A percentile compares a stretch with the other conserved stretches of the same genome.
Evolutionary conservation across 441 rosid species (phyloP).

Genomic region (Heliophila coronopifolia): DNA sequence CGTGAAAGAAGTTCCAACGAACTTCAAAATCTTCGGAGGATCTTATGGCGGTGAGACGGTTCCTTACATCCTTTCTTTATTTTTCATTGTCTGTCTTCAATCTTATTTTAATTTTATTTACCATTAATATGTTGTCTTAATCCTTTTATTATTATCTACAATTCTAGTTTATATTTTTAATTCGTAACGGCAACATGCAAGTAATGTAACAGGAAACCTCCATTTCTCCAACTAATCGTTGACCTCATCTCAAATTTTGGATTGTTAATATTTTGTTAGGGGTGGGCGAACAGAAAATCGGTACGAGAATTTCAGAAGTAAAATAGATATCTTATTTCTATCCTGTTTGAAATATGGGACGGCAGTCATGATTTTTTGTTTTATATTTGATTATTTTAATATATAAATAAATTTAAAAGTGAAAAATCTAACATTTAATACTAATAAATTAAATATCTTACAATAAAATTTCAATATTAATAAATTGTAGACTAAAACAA

Average conservation of each 20-base stretch:
- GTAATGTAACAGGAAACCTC: constrained; percentile 27
- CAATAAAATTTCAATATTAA: too few relatives aligned
- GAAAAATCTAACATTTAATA: too few relatives aligned
- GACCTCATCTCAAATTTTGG: constrained; percentile 18
- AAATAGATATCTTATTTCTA: too few relatives aligned
- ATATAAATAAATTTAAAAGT: too few relatives aligned
- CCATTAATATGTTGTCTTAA: background rate
- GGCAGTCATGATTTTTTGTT: too few relatives aligned
- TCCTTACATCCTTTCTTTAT: constrained; percentile 16
- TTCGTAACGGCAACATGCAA: constrained; percentile 22
- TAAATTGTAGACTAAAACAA: too few relatives aligned
- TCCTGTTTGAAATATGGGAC: too few relatives aligned
- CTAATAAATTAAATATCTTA: too few relatives aligned
- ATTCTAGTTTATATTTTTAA: background rate
- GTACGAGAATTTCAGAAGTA: too few relatives aligned
- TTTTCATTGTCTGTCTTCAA: background rate
- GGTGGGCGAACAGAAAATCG: too few relatives aligned
- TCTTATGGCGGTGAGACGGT: constrained; percentile 29
- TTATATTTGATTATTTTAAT: too few relatives aligned
- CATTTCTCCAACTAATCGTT: constrained; percentile 13
- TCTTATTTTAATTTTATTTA: background rate
- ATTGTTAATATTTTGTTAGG: background rate
- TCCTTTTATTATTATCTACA: background rate
- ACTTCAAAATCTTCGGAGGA: constrained; percentile 23
- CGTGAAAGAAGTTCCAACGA: constrained; percentile 25